These are phyloP conservation scores for Rickenella mellea DNA, from an alignment of 768 basidiomycete species.

Conservation along the genomic window DNA sequence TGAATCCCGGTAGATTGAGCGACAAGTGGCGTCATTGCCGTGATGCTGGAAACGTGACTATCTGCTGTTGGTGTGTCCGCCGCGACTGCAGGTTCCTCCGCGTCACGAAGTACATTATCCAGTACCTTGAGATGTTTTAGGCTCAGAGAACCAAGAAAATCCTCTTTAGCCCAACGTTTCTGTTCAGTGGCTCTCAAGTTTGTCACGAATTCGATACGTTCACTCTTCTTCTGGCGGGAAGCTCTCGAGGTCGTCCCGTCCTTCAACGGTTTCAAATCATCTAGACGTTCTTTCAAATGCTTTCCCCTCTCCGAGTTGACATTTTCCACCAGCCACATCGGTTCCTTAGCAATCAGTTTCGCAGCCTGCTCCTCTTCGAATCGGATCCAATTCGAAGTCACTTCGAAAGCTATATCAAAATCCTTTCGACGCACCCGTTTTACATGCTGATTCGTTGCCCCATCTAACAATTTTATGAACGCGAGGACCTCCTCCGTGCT, in stretches of 20 bases:
- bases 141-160: conserved; percentile 20
- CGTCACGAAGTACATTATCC: conserved; percentile 25
- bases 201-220: conserved; percentile 1
- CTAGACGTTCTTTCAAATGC: conserved; percentile 21
- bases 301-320: conserved; percentile 13
- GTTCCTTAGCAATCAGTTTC: conserved; percentile 18
- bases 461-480: conserved; percentile 51
- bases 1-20: neutral
- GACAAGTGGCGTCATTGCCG: neutral
- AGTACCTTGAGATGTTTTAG: conserved; percentile 21
- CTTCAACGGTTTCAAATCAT: conserved; percentile 25
- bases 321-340: conserved; percentile 16
- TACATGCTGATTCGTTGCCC: conserved; percentile 19
- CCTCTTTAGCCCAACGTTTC: conserved; percentile 20
- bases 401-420: conserved; percentile 41
- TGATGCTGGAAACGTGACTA: neutral
- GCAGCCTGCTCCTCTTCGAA: conserved; percentile 38
- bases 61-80: neutral
- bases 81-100: conserved; percentile 12
- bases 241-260: conserved; percentile 16
- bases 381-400: conserved; percentile 39
- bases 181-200: conserved; percentile 3
- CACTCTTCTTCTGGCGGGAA: conserved; percentile 12
- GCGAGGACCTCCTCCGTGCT: conserved; percentile 55
- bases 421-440: conserved; percentile 8